Evolutionary conservation across 441 rosid species (phyloP).

Genomic region (Aleurites moluccanus): DNA sequence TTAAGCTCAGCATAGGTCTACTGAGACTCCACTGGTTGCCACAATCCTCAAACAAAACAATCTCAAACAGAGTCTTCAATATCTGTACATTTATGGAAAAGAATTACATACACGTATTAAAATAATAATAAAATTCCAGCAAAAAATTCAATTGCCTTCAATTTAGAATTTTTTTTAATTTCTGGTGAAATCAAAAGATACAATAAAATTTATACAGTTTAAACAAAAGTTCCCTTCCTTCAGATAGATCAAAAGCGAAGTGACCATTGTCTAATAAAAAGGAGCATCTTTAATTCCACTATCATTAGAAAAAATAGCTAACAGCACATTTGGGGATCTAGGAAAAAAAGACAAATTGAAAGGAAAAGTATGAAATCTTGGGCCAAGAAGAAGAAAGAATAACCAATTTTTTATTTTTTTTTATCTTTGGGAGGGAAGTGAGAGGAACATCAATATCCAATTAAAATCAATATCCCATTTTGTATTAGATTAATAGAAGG

Average conservation of each 20-base stretch:
- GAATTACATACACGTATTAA: background rate
- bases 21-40: slow-evolving; percentile 99
- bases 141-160: background rate
- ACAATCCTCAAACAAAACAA: slow-evolving; percentile 95
- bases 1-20: slow-evolving; percentile 96
- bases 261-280: too few relatives aligned
- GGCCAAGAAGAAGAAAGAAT: too few relatives aligned
- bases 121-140: background rate
- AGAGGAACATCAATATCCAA: too few relatives aligned
- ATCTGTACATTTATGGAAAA: slow-evolving; percentile 52
- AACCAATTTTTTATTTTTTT: too few relatives aligned
- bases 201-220: background rate
- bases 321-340: too few relatives aligned
- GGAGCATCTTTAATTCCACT: too few relatives aligned
- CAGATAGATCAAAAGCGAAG: background rate
- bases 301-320: too few relatives aligned
- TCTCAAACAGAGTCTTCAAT: slow-evolving; percentile 90
- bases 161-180: background rate
- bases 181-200: background rate
- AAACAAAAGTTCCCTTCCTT: background rate
- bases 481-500: too few relatives aligned
- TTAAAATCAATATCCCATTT: too few relatives aligned
- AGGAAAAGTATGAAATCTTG: too few relatives aligned
- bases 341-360: too few relatives aligned
- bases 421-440: too few relatives aligned